phyloP scores from a whole-genome alignment of 129 eudicot species.

The Pittosporum tobira region DNA sequence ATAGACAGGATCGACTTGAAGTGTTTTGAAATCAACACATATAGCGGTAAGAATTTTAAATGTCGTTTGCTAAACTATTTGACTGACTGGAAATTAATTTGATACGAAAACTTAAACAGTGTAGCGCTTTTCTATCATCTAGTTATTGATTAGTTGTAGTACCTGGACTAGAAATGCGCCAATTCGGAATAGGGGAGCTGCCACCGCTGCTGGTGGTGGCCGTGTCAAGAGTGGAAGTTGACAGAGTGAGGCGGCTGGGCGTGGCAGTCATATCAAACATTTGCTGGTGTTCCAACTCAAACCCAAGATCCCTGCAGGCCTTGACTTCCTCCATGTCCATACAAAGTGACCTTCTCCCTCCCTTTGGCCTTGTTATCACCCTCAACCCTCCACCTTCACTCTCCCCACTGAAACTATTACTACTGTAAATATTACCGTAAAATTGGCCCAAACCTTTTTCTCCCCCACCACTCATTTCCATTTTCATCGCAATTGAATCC shows the following conservation, averaged over 20 bases:
- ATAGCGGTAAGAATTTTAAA: background rate
- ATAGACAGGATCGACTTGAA: background rate
- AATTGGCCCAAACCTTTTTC: background rate
- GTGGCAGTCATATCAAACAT: background rate
- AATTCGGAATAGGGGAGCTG: conserved; percentile 12
- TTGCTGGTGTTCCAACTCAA: conserved; percentile 14
- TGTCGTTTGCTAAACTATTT: no score
- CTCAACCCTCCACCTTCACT: conserved; percentile 10
- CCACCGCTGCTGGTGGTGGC: conserved; percentile 16
- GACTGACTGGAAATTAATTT: no score
- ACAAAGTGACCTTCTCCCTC: conserved; percentile 15
- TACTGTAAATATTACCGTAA: background rate
- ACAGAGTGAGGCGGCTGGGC: background rate
- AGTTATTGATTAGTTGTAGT: background rate
- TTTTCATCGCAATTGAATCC: background rate
- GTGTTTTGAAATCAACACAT: background rate
- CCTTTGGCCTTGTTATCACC: conserved; percentile 17
- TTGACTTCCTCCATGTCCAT: conserved; percentile 24
- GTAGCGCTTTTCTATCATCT: background rate
- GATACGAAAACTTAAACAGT: no score
- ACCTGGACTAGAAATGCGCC: conserved; percentile 25
- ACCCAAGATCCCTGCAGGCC: conserved; percentile 25
- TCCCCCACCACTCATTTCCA: background rate
- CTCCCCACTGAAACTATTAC: background rate
- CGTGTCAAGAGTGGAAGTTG: background rate